Base-by-base conservation (phyloP, 352 stramenopile species). In the Phytophthora fragariaefolia region DNA sequence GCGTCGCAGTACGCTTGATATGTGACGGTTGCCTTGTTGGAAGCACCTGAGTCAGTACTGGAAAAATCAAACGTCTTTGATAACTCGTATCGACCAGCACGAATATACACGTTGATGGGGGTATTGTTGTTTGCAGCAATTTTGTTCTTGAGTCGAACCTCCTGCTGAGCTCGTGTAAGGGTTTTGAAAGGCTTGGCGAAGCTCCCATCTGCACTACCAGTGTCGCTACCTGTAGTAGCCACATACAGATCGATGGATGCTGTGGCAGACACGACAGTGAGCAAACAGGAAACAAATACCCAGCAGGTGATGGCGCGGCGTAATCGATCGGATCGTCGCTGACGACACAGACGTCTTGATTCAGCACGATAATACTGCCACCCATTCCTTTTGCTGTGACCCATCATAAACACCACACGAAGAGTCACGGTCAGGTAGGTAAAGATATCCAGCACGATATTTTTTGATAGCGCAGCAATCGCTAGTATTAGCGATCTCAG, bases 1-100 rank as follows among this genome's bases (percentile, higher is more conserved):
- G 78, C 34, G n/a, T 91, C 70, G 47, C 85, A 93, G 61, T 84
- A 93, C 13, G 85, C 80, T 63, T 91, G 77, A 55, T 91, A 93
- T 32, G 82, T 88, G 50, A 93, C 74, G 1, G 59, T 55, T 0
- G 77, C 62, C 1, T 64, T 32, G 2, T 42, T 34, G 0, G 74
- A 74, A 13, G 48, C 52, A 13, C 83, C 82, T 0, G 74, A 79
- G 69, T 93, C 83, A 12, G 74, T 49, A 1, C 50, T 45, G 1
- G 64, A 67, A 38, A 92, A 85, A 22, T 91, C 82, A 18, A 92
- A 70, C 17, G 80, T 92, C 5, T 76, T 49, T 2, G 58, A 57
- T 6, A 93, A 64, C 28, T 79, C 71, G 38, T 93, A 92, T 3
- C 74, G 69, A 0, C 85, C 83, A 1, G 56, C 80, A 7, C 83